Percentiles rank a stretch among this genome's conserved stretches.
Evolutionary conservation across 2,329 filamentous ascomycete genomes (phyloP).

Genomic region (Botrytis sinoallii): DNA sequence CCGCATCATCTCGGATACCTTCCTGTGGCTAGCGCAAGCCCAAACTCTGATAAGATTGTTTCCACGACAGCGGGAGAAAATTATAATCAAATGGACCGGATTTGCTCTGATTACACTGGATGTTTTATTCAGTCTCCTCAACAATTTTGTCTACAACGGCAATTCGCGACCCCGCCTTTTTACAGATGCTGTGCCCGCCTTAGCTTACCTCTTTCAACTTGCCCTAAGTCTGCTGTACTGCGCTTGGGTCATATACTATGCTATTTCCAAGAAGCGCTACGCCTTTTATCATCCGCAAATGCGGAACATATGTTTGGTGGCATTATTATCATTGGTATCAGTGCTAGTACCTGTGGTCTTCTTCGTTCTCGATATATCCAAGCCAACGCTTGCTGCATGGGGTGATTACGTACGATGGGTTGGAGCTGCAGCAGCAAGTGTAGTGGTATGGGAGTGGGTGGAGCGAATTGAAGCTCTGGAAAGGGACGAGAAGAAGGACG

Average conservation of each 20-base stretch:
- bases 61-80: conserved; percentile 92
- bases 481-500: conserved; percentile 40
- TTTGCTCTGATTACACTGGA: conserved; percentile 91
- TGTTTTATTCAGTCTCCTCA: conserved; percentile 84
- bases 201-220: conserved; percentile 70
- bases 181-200: conserved; percentile 80
- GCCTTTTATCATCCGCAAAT: conserved; percentile 71
- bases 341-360: conserved; percentile 71
- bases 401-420: conserved; percentile 77
- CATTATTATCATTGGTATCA: conserved; percentile 60
- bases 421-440: conserved; percentile 69
- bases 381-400: conserved; percentile 68
- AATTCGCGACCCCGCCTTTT: conserved; percentile 69
- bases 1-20: conserved; percentile 90
- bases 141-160: conserved; percentile 70
- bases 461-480: conserved; percentile 65
- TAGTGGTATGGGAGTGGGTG: conserved; percentile 81
- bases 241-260: conserved; percentile 72
- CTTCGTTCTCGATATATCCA: conserved; percentile 70
- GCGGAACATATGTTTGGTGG: conserved; percentile 67
- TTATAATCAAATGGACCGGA: conserved; percentile 98
- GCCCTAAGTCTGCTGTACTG: conserved; percentile 69
- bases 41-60: conserved; percentile 95
- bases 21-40: conserved; percentile 95
- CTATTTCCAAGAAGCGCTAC: conserved; percentile 66